Evolutionary conservation across 169 alveolate genomes (phyloP), one percentile per base, ranked within the genome.

Genomic region (Plasmodium vinckei): DNA sequence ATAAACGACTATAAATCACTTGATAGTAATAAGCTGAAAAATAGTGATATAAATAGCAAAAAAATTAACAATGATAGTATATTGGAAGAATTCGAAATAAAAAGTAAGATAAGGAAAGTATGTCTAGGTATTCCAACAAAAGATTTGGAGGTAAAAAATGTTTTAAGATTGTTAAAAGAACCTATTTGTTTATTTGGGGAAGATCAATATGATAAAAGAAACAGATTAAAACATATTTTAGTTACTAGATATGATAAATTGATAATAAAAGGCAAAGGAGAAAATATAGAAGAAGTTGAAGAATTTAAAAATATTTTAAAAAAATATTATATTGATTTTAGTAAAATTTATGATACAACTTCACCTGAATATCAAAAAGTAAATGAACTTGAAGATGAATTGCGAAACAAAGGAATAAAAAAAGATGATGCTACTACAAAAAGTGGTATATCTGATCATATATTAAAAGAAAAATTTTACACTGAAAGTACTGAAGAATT

Each of bases 131-230:
- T 94, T 10, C 92, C 96, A 46, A 94, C 96, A 13, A 89, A 92
- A 33, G 96, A 94, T 49, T 59, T 53, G 12, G 95, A 87, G 47
- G 89, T 94, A 47, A 92, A 79, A 44, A 87, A 57, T 63, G 79
- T 94, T 61, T 90, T 94, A n/a, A 39, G 96, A 42, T 79, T 94
- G 39, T 92, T 94, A 51, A 79, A 86, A 42, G 95, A 94, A 73
- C 96, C 96, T 73, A 92, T 94, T 54, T 89, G 93, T 86, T 68
- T 94, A 10, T 94, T 94, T 87, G 96, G 95, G 10, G 96, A 94
- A 64, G 96, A 94, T 46, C 89, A 91, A 57, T 94, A 90, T 70
- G 96, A 94, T 57, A 87, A 94, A 10, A 88, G 96, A 71, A 94
- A 94, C 61, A 51, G 96, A 27, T 89, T 92, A 39, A 94, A 94